Base-by-base conservation (phyloP, 1,139 yeast genomes). In the Yamadazyma spencermartinsiae region DNA sequence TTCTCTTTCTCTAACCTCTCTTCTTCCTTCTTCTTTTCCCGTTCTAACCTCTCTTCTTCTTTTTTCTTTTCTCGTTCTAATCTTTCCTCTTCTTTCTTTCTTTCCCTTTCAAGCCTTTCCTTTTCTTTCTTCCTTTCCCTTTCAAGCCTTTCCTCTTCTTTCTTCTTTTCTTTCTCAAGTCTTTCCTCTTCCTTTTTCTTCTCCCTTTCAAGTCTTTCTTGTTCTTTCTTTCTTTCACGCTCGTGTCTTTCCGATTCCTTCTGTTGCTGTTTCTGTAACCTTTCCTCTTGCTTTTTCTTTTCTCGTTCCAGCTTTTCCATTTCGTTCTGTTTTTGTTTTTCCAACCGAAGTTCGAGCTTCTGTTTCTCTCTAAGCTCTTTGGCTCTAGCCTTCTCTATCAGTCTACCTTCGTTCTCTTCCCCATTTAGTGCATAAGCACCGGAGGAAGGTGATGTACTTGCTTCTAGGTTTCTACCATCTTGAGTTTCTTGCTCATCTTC, bases 401-500 rank as follows among this genome's bases (percentile, higher is more conserved):
- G 57, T 59, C 4, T 19, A 6, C 21, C 9, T 19, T 19, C 21
- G 21, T 19, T 19, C 9, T 19, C 21, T 6, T 9, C 23, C 23
- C 7, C 10, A n/a, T n/a, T n/a, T n/a, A n/a, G n/a, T n/a, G n/a
- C n/a, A n/a, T n/a, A n/a, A n/a, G n/a, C n/a, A n/a, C n/a, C n/a
- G n/a, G n/a, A n/a, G n/a, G n/a, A n/a, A n/a, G n/a, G n/a, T n/a
- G n/a, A n/a, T n/a, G n/a, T n/a, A n/a, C 23, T 26, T 26, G 16
- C 16, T 26, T 11, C 17, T 13, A 10, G 23, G 10, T 26, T 13
- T 12, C 29, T 14, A 10, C 16, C 31, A 28, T 9, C 29, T 26
- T 11, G 9, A 23, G 12, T 5, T 8, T 4, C 56, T 63, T 39
- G 17, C 7, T 25, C 24, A 18, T 26, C 31, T 3, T 55, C 55